Evolutionary conservation across 2,329 filamentous ascomycete species (phyloP), one percentile per base, ranked within the genome.

Genomic region (Ophiocordyceps australis): DNA sequence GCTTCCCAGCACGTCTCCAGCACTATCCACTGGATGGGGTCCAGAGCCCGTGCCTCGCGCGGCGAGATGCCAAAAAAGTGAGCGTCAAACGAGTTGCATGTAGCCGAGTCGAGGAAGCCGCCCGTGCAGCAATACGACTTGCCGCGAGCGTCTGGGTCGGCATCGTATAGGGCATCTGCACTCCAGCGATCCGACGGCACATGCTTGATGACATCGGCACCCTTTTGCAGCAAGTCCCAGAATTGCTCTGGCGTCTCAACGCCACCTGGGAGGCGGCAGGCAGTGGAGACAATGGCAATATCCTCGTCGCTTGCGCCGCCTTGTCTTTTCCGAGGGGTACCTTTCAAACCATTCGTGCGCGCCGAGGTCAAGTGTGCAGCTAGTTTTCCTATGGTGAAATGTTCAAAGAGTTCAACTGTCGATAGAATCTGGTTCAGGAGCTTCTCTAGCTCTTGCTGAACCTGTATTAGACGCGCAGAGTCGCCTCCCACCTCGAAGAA

Each of bases 1-100:
- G 53, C 55, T 36, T 64, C 59, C 34, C 55, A 63, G 3, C 55
- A 54, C 28, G 53, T 56, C 36, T 63, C 58, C 4, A 62, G 45
- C 25, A 59, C 43, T 10, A 62, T 38, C 0, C 54, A 48, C 31
- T 62, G 57, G 29, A 58, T 52, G 2, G 59, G 59, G 23, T 63
- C 59, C 47, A 63, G 52, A 1, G 52, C 50, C 22, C 43, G 45
- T 20, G 50, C 55, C 36, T 60, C 54, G 28, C 54, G 54, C 28
- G 56, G 52, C 1, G 56, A 57, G 15, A 59, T 38, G 24, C 48
- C 52, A 35, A 62, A 60, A 34, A 59, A 59, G 0, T 52, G 49
- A 3, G 54, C 51, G 30, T 62, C 57, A 27, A 58, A 60, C 1
- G 47, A 44, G 15, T 43, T 31, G 9, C n/a, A n/a, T n/a, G n/a